Evolutionary conservation across 2,329 filamentous ascomycete species (phyloP).

Genomic region (Xylaria arbuscula): DNA sequence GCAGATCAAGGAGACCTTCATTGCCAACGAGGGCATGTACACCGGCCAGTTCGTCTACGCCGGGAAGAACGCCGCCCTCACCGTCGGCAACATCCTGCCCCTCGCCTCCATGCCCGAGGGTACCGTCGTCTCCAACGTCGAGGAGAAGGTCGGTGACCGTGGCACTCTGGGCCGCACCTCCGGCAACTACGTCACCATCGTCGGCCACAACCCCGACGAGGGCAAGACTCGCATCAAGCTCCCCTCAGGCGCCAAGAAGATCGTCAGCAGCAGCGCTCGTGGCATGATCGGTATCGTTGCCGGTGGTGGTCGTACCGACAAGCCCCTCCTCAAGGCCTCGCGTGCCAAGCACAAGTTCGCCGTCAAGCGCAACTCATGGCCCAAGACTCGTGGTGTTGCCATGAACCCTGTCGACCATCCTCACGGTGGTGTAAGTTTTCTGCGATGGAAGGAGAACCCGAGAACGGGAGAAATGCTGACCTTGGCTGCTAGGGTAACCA

Average conservation of each 20-base stretch:
- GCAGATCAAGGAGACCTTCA: constrained; percentile 98
- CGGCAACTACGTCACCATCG: constrained; percentile 98
- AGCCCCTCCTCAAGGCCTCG: constrained; percentile 99
- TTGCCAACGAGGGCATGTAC: constrained; percentile 99
- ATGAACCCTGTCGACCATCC: constrained; percentile 99
- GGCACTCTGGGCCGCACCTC: constrained; percentile 96
- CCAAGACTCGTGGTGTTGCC: constrained; percentile 99
- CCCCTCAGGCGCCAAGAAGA: constrained; percentile 98
- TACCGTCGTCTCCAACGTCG: constrained; percentile 99
- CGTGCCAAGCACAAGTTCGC: constrained; percentile 99
- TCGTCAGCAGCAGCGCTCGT: constrained; percentile 89
- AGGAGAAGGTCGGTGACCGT: constrained; percentile 98
- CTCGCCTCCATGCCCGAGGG: constrained; percentile 95
- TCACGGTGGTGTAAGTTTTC: constrained; percentile 82
- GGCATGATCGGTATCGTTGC: constrained; percentile 99
- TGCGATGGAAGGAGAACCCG: background rate
- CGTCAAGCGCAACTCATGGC: constrained; percentile 99
- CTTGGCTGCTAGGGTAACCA: constrained; percentile 83
- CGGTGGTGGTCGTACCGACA: constrained; percentile 99
- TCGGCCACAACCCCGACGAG: constrained; percentile 98
- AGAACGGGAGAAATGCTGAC: constrained; percentile 55
- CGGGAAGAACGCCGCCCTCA: constrained; percentile 97
- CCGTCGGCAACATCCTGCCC: constrained; percentile 96
- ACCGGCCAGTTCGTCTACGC: constrained; percentile 99
- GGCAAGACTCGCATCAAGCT: constrained; percentile 99